Evolutionary conservation across 2,329 filamentous ascomycete genomes (phyloP).

Genomic region (Falciphora oryzae): DNA sequence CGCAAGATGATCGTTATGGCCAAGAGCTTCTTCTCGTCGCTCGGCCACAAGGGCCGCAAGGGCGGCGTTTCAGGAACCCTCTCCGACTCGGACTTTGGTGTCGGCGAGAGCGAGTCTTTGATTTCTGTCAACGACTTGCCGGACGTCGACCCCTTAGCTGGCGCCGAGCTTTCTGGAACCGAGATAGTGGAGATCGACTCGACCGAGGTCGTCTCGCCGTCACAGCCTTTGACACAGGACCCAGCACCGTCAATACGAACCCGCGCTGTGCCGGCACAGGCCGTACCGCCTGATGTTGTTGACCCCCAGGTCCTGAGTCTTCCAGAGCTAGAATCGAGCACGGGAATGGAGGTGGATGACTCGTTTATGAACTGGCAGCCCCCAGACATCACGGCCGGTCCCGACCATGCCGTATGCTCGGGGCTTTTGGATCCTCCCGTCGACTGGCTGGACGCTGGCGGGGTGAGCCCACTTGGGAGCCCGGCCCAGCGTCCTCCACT

Average conservation of each 20-base stretch:
- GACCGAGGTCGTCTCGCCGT: conserved; percentile 29
- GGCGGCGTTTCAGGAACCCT: conserved; percentile 11
- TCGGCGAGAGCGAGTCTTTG: conserved; percentile 11
- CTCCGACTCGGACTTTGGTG: conserved; percentile 9
- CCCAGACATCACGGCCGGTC: too few species aligned
- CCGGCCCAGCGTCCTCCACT: conserved; percentile 25
- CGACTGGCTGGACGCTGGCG: neutral
- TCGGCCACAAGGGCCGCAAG: conserved; percentile 43
- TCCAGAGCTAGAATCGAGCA: conserved; percentile 27
- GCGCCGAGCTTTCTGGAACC: conserved; percentile 41
- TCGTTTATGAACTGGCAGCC: conserved; percentile 24
- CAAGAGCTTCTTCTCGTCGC: conserved; percentile 47
- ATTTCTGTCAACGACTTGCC: conserved; percentile 41
- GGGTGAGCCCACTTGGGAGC: conserved; percentile 10
- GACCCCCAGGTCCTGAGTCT: conserved; percentile 25
- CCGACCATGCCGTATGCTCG: too few species aligned
- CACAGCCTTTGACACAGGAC: conserved; percentile 9
- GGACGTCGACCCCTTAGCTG: conserved; percentile 22
- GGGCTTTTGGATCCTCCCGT: neutral
- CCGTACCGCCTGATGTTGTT: conserved; percentile 15
- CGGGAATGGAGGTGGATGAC: conserved; percentile 13
- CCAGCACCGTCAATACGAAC: conserved; percentile 4
- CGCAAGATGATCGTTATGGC: conserved; percentile 47
- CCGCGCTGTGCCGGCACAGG: too few species aligned
- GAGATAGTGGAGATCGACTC: conserved; percentile 51